These are phyloP conservation scores for Hawksworthiomyces lignivorus DNA, from an alignment of 2,329 filamentous ascomycete species.

Conservation along the genomic window DNA sequence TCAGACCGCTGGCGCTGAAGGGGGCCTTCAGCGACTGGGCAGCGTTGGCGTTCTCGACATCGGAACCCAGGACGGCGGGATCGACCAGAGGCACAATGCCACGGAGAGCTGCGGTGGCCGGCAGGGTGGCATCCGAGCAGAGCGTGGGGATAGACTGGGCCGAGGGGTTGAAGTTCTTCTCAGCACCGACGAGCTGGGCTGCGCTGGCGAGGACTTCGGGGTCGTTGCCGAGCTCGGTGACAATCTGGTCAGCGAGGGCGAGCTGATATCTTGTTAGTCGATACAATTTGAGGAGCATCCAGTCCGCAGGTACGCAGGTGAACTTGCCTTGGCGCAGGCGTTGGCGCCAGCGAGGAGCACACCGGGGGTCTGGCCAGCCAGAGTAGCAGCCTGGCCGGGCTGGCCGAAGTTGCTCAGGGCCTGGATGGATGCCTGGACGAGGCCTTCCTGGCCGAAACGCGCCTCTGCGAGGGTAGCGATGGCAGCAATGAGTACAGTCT, in stretches of 20 bases:
- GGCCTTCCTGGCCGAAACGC: slow-evolving; percentile 53
- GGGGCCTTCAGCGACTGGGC: slow-evolving; percentile 42
- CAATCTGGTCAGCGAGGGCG: slow-evolving; percentile 54
- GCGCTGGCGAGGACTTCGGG: slow-evolving; percentile 51
- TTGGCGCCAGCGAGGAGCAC: slow-evolving; percentile 51
- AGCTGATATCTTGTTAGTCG: slow-evolving; percentile 31
- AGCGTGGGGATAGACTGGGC: slow-evolving; percentile 50
- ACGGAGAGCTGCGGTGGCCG: slow-evolving; percentile 51
- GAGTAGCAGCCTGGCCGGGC: slow-evolving; percentile 51
- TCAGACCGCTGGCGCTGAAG: slow-evolving; percentile 51
- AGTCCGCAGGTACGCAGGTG: not conserved
- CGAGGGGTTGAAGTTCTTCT: slow-evolving; percentile 34
- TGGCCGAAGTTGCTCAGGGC: slow-evolving; percentile 43
- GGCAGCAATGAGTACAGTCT: slow-evolving; percentile 25
- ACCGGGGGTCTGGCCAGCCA: slow-evolving; percentile 51
- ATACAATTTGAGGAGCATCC: too few species aligned
- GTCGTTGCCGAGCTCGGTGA: slow-evolving; percentile 52
- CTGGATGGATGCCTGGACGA: slow-evolving; percentile 46
- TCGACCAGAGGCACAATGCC: slow-evolving; percentile 63
- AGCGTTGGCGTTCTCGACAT: slow-evolving; percentile 53
- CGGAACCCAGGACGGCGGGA: slow-evolving; percentile 50
- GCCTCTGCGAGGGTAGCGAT: slow-evolving; percentile 30
- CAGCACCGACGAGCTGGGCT: slow-evolving; percentile 27
- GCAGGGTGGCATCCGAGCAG: slow-evolving; percentile 55
- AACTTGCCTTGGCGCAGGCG: slow-evolving; percentile 6